A percentile compares a stretch with the other conserved stretches of the same genome.
These are phyloP conservation scores for Senna tora DNA, from an alignment of 306 rosid genomes.

Conservation along the genomic window DNA sequence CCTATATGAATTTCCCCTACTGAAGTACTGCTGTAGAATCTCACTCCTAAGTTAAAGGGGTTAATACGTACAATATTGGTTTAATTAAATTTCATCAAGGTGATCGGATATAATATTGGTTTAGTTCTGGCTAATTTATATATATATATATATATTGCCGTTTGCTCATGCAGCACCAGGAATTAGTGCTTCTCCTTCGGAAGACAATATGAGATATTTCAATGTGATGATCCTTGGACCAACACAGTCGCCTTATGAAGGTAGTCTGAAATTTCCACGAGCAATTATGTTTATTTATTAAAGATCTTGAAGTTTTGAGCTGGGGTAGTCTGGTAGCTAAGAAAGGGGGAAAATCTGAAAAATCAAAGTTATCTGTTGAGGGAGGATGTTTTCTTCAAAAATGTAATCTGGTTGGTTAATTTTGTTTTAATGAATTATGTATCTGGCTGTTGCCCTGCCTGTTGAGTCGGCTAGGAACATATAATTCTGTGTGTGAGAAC, in stretches of 20 bases:
- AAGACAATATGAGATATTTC: conserved; percentile 91
- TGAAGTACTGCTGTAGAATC: conserved; percentile 6
- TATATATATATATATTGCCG: conserved; percentile 34
- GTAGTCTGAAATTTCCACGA: conserved; percentile 43
- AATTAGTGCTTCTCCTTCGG: conserved; percentile 94
- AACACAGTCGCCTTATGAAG: conserved; percentile 92
- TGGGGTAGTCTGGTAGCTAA: not conserved
- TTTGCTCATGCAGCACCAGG: conserved; percentile 77
- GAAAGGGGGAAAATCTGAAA: not conserved
- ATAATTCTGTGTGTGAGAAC: not conserved
- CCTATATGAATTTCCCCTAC: not conserved
- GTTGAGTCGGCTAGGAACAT: not conserved
- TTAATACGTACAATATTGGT: not conserved
- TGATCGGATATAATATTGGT: not conserved
- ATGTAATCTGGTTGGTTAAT: no score
- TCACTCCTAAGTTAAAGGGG: not conserved
- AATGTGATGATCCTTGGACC: conserved; percentile 99
- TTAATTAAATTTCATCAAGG: not conserved
- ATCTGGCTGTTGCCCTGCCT: not conserved
- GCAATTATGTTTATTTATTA: not conserved
- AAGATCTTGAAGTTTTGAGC: not conserved
- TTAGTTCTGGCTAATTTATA: conserved; percentile 26
- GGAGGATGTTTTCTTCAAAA: not conserved
- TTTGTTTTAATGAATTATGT: not conserved
- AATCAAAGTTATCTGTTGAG: conserved; percentile 1